phyloP scores from a whole-genome alignment of 768 basidiomycete species.

The Lentinula lateritia region DNA sequence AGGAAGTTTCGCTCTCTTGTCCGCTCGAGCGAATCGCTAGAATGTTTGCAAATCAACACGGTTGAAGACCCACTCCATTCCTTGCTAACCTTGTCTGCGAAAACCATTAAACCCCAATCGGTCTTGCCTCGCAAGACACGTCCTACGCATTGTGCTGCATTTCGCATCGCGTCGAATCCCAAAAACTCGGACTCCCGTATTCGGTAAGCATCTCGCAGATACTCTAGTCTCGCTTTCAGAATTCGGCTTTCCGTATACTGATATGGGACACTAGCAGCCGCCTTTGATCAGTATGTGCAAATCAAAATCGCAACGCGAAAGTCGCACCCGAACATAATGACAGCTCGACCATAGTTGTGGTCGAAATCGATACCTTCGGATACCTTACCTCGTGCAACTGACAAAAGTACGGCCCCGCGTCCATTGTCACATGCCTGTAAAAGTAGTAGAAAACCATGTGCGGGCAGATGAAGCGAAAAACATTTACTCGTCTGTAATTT shows the following conservation, averaged over 20 bases:
- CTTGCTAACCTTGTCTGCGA: constrained; percentile 85
- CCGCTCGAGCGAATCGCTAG: constrained; percentile 86
- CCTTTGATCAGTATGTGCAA: constrained; percentile 10
- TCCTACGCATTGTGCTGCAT: constrained; percentile 98
- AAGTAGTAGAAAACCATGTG: not conserved
- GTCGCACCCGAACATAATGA: constrained; percentile 96
- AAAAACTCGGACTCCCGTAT: constrained; percentile 98
- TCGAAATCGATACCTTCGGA: constrained; percentile 99
- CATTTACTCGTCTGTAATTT: constrained; percentile 84
- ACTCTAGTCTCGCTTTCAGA: constrained; percentile 93
- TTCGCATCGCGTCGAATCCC: constrained; percentile 99
- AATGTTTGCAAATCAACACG: not conserved
- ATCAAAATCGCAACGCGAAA: constrained; percentile 6
- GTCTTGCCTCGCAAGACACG: constrained; percentile 97
- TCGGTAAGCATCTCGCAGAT: constrained; percentile 95
- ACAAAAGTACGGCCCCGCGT: constrained; percentile 91
- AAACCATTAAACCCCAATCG: constrained; percentile 99
- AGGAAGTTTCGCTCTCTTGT: constrained; percentile 93
- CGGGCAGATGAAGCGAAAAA: not conserved
- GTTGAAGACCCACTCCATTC: not conserved
- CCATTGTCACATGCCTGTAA: constrained; percentile 95
- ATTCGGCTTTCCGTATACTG: constrained; percentile 99
- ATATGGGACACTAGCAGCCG: constrained; percentile 69
- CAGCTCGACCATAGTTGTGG: constrained; percentile 97
- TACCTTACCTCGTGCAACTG: constrained; percentile 97